Conservation (phyloP, 345 rosid species). For the Citrus inodora region DNA sequence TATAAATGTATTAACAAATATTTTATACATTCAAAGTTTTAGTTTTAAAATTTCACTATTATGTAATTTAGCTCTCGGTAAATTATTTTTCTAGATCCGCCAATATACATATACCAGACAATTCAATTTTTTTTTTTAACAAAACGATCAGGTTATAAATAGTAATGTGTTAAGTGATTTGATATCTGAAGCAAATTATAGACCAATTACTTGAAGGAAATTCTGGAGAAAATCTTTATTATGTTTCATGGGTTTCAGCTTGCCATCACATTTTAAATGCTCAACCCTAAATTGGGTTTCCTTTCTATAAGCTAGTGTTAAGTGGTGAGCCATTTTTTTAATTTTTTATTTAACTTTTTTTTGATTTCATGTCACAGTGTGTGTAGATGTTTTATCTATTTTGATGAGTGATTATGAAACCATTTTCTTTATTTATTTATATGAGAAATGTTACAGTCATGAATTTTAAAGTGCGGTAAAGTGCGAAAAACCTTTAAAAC, state of each 20-base stretch:
- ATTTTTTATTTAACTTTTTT: too few relatives aligned
- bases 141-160: neutral
- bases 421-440: neutral
- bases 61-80: too few relatives aligned
- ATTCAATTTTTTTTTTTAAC: neutral
- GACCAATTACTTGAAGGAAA: neutral
- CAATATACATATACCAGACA: too few relatives aligned
- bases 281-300: neutral
- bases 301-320: neutral
- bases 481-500: too few relatives aligned
- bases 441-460: too few relatives aligned
- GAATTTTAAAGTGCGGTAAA: too few relatives aligned
- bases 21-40: too few relatives aligned
- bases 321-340: too few relatives aligned
- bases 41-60: too few relatives aligned
- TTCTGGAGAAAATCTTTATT: neutral
- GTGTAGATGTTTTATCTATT: neutral
- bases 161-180: neutral
- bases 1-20: too few relatives aligned
- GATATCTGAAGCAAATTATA: neutral
- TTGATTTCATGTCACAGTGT: neutral
- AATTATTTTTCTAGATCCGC: too few relatives aligned
- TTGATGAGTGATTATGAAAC: neutral
- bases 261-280: conserved; percentile 7
- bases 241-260: neutral